These are phyloP conservation scores for Monotropa hypopitys DNA, from an alignment of 179 eudicot species.

Conservation along the genomic window DNA sequence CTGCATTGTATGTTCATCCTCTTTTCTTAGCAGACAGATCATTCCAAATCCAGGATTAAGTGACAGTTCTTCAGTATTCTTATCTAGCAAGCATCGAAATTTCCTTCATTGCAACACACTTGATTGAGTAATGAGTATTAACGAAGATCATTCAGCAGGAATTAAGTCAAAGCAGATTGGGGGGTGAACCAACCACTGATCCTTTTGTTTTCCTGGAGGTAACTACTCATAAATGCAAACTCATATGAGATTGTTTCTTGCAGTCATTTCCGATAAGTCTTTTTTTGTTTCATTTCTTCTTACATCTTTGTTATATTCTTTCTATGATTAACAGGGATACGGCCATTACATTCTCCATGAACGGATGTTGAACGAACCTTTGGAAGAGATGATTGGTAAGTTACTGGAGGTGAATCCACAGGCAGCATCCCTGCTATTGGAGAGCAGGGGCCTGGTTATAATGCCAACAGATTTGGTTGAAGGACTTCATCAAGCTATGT, in stretches of 20 bases:
- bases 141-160: constrained; percentile 21
- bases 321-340: constrained; percentile 17
- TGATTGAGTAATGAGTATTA: too few species aligned
- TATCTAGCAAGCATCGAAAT: background rate
- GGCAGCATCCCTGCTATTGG: constrained; percentile 21
- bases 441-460: constrained; percentile 25
- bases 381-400: constrained; percentile 31
- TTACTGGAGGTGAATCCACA: constrained; percentile 24
- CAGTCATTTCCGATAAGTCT: background rate
- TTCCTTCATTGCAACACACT: background rate
- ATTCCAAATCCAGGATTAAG: background rate
- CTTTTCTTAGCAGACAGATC: too few species aligned
- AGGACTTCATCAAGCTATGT: constrained; percentile 12
- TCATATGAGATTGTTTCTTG: background rate
- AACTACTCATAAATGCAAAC: background rate
- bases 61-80: background rate
- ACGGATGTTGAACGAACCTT: constrained; percentile 18
- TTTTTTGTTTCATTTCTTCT: background rate
- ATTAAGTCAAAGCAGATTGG: constrained; percentile 28
- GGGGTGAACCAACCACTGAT: constrained; percentile 23
- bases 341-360: constrained; percentile 29
- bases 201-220: constrained; percentile 32
- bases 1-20: too few species aligned
- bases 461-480: constrained; percentile 20
- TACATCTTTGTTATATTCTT: background rate